Conservation (phyloP, 495 filamentous ascomycete genomes). For the Astrocystis sublimbata region DNA sequence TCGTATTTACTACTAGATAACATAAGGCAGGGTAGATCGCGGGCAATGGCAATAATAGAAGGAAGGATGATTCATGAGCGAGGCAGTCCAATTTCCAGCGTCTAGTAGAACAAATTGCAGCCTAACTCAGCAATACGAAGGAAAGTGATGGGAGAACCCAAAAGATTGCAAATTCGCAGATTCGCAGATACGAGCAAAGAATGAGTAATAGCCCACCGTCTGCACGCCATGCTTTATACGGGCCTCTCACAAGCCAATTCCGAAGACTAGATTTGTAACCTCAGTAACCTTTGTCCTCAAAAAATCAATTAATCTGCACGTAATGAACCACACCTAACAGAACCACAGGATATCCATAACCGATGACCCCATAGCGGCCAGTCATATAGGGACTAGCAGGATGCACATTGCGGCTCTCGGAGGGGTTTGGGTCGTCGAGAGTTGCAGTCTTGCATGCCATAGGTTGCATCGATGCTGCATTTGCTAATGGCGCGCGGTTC, state of each 20-base stretch:
- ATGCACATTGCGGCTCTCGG: constrained; percentile 7
- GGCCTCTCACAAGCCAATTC: too few relatives aligned
- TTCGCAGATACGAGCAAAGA: constrained; percentile 4
- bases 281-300: too few relatives aligned
- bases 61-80: too few relatives aligned
- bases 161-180: constrained; percentile 1
- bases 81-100: neutral
- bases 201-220: too few relatives aligned
- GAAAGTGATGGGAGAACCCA: neutral
- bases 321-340: too few relatives aligned
- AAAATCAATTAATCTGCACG: too few relatives aligned
- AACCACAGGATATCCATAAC: neutral
- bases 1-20: neutral
- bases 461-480: neutral
- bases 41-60: too few relatives aligned
- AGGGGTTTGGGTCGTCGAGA: neutral
- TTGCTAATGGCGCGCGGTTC: neutral
- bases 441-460: neutral
- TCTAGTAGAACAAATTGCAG: neutral
- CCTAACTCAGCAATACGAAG: neutral
- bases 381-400: neutral
- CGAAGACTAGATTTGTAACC: too few relatives aligned
- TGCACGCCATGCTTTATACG: too few relatives aligned
- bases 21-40: neutral
- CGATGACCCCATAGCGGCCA: neutral